These are phyloP conservation scores for Corynespora cassiicola DNA, from an alignment of 2,329 filamentous ascomycete species.

Conservation along the genomic window DNA sequence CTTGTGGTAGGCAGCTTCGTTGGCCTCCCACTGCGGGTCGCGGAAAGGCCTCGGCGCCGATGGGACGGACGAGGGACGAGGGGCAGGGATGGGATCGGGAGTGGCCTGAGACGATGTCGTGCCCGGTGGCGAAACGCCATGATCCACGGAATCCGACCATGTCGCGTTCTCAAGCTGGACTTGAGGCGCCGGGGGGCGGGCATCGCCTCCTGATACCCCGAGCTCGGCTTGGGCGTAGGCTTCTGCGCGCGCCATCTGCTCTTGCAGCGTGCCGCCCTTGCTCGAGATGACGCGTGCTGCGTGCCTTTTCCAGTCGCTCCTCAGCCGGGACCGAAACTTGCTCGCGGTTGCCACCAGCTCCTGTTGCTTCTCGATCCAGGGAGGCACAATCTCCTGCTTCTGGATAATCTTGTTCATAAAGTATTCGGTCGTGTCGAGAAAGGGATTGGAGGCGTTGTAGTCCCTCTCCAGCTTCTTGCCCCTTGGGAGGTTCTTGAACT, in stretches of 20 bases:
- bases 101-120: too few species aligned
- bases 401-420: conserved; percentile 99
- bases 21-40: conserved; percentile 75
- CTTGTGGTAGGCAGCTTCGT: conserved; percentile 76
- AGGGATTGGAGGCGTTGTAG: conserved; percentile 81
- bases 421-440: conserved; percentile 95
- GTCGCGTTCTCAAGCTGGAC: too few species aligned
- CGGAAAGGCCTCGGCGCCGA: conserved; percentile 68
- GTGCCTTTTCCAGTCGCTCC: conserved; percentile 85
- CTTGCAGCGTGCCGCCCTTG: conserved; percentile 74
- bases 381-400: conserved; percentile 91
- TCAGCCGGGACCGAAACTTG: conserved; percentile 75
- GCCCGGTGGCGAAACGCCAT: too few species aligned
- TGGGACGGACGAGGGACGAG: conserved; percentile 47
- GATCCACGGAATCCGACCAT: too few species aligned
- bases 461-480: conserved; percentile 85
- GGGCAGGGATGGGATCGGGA: conserved; percentile 10
- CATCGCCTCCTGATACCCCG: too few species aligned
- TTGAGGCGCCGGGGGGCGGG: too few species aligned
- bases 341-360: conserved; percentile 75
- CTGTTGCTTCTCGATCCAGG: conserved; percentile 99
- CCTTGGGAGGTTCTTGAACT: conserved; percentile 82
- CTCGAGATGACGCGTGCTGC: conserved; percentile 80
- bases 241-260: conserved; percentile 74
- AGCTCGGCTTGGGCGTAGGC: conserved; percentile 79